These are phyloP conservation scores for Hibiscus trionum DNA, from an alignment of 345 rosid genomes.

Conservation along the genomic window DNA sequence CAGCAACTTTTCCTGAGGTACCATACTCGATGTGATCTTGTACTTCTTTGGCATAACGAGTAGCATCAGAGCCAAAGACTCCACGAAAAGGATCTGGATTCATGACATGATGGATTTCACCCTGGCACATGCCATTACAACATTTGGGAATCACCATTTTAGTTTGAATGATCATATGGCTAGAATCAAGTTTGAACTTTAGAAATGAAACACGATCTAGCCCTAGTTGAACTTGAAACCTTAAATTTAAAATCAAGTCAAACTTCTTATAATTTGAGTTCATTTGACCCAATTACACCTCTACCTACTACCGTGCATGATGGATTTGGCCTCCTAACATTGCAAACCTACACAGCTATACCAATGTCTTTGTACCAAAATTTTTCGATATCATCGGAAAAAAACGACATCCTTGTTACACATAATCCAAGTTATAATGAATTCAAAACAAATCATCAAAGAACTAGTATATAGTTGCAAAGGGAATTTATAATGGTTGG, in stretches of 20 bases:
- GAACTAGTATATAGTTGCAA: no score
- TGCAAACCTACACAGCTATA: neutral
- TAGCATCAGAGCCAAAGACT: conserved; percentile 72
- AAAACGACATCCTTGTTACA: neutral
- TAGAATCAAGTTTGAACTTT: neutral
- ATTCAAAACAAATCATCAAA: no score
- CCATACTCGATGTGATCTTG: conserved; percentile 93
- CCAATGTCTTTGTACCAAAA: neutral
- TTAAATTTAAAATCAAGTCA: neutral
- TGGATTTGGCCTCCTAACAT: neutral
- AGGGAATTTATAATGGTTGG: no score
- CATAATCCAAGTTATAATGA: neutral
- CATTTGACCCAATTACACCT: neutral
- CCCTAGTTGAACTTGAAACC: neutral
- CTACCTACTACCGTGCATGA: neutral
- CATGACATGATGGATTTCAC: conserved; percentile 82
- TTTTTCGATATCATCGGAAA: no score
- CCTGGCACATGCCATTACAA: conserved; percentile 35
- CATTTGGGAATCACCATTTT: neutral
- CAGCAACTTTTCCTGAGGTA: conserved; percentile 85
- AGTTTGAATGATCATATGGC: neutral
- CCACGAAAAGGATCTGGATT: conserved; percentile 94
- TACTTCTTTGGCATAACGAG: conserved; percentile 74
- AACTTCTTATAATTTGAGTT: neutral
- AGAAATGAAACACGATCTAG: neutral